Conservation (phyloP, 2,329 filamentous ascomycete genomes). For the Phaeophleospora eucalypticola region DNA sequence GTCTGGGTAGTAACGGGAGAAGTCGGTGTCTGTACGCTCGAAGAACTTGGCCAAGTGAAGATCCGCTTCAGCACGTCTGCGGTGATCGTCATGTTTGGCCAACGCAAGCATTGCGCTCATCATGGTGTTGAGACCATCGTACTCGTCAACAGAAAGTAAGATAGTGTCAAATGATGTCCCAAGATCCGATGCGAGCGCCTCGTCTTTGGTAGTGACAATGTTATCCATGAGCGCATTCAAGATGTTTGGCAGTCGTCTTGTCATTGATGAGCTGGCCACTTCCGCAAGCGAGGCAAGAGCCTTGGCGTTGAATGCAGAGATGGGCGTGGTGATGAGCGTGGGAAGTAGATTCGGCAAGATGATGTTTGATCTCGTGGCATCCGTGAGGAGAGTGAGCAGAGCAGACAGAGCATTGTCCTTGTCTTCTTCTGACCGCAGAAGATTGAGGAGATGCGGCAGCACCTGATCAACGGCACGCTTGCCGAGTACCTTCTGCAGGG, state of each 20-base stretch:
- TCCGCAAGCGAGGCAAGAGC: slow-evolving; percentile 88
- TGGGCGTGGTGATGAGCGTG: slow-evolving; percentile 82
- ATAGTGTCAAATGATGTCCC: slow-evolving; percentile 82
- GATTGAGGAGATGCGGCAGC: slow-evolving; percentile 81
- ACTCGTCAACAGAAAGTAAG: slow-evolving; percentile 88
- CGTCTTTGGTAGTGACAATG: slow-evolving; percentile 72
- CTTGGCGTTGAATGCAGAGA: slow-evolving; percentile 90
- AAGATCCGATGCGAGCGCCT: slow-evolving; percentile 68
- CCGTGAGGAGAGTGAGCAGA: slow-evolving; percentile 87
- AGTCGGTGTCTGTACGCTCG: slow-evolving; percentile 72
- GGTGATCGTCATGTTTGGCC: slow-evolving; percentile 89
- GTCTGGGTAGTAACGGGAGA: slow-evolving; percentile 93
- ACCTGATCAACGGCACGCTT: slow-evolving; percentile 95
- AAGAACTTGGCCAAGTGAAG: slow-evolving; percentile 85
- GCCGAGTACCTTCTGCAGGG: slow-evolving; percentile 86
- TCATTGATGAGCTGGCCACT: slow-evolving; percentile 88
- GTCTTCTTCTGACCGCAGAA: slow-evolving; percentile 80
- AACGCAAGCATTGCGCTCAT: slow-evolving; percentile 90
- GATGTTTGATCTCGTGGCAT: slow-evolving; percentile 88
- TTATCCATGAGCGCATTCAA: slow-evolving; percentile 94
- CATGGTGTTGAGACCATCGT: slow-evolving; percentile 87
- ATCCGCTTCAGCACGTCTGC: slow-evolving; percentile 72
- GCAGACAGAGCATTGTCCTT: slow-evolving; percentile 91
- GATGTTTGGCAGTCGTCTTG: slow-evolving; percentile 80
- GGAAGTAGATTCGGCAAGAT: slow-evolving; percentile 95